A percentile compares a stretch with the other conserved stretches of the same genome.
Evolutionary conservation across 2,329 filamentous ascomycete genomes (phyloP).

Genomic region (Colletotrichum sp.): DNA sequence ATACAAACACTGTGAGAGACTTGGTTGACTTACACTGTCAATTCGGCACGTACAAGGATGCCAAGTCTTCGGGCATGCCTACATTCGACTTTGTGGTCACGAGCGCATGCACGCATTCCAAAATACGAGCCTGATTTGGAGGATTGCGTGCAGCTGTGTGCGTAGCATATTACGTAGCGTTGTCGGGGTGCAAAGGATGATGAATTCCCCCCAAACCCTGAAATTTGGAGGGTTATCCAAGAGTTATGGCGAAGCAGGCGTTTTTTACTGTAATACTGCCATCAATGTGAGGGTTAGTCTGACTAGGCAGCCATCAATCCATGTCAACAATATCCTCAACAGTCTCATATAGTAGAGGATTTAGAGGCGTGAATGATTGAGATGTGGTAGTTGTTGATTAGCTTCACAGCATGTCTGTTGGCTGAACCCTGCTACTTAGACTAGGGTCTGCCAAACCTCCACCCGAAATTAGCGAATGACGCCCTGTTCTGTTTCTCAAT

Average conservation of each 20-base stretch:
- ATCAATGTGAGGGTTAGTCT: neutral
- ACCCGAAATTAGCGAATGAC: neutral
- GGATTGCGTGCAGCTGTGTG: neutral
- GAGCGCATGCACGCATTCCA: neutral
- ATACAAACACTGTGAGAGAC: constrained; percentile 13
- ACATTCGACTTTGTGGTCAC: neutral
- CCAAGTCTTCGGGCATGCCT: constrained; percentile 9
- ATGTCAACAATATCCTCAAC: neutral
- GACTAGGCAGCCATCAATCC: neutral
- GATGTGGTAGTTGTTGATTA: neutral
- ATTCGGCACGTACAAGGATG: neutral
- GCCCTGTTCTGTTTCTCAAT: neutral
- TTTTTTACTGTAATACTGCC: neutral
- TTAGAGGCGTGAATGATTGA: neutral
- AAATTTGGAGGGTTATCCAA: neutral
- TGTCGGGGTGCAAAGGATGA: neutral
- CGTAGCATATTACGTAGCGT: neutral
- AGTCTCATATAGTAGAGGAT: neutral
- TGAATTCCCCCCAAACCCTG: neutral
- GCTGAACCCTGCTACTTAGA: neutral
- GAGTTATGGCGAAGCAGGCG: neutral
- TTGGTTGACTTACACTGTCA: neutral
- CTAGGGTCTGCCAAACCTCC: neutral
- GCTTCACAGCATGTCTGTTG: neutral
- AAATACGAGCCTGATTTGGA: neutral